A percentile compares a stretch with the other conserved stretches of the same genome.
Conservation (phyloP, 306 rosid genomes). For the Vigna trinervia region DNA sequence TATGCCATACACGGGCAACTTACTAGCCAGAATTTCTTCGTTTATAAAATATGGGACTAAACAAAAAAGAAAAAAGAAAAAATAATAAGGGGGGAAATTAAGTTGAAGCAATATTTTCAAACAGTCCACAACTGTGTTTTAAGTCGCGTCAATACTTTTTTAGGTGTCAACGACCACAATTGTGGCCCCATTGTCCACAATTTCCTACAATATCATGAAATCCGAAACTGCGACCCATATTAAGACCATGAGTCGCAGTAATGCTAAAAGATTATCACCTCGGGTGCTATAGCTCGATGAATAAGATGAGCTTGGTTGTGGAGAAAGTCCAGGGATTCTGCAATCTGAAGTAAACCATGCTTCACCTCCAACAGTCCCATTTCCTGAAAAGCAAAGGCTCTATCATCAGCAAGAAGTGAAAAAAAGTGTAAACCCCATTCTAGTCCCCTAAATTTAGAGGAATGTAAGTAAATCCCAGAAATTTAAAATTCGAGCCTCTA, state of each 20-base stretch:
- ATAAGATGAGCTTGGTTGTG: slow-evolving; percentile 90
- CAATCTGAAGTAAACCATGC: slow-evolving; percentile 95
- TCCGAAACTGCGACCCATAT: not conserved
- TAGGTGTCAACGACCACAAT: not conserved
- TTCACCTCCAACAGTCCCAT: slow-evolving; percentile 95
- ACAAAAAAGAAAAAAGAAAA: no score
- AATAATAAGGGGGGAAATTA: no score
- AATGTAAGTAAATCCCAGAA: not conserved
- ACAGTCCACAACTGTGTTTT: not conserved
- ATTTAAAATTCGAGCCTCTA: not conserved
- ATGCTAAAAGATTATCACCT: slow-evolving; percentile 54
- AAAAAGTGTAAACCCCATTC: not conserved
- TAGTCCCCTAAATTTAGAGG: not conserved
- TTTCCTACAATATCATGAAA: not conserved
- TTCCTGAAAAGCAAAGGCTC: slow-evolving; percentile 57
- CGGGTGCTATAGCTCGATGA: slow-evolving; percentile 94
- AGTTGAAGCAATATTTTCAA: not conserved
- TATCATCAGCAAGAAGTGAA: slow-evolving; percentile 4
- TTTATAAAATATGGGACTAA: not conserved
- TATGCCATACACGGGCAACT: not conserved
- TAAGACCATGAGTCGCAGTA: not conserved
- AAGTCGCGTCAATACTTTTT: not conserved
- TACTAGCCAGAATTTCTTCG: not conserved
- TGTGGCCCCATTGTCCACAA: not conserved
- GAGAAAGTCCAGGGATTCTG: slow-evolving; percentile 91